Evolutionary conservation across 2,329 filamentous ascomycete genomes (phyloP).

Genomic region (Atkinsonella hypoxylon): DNA sequence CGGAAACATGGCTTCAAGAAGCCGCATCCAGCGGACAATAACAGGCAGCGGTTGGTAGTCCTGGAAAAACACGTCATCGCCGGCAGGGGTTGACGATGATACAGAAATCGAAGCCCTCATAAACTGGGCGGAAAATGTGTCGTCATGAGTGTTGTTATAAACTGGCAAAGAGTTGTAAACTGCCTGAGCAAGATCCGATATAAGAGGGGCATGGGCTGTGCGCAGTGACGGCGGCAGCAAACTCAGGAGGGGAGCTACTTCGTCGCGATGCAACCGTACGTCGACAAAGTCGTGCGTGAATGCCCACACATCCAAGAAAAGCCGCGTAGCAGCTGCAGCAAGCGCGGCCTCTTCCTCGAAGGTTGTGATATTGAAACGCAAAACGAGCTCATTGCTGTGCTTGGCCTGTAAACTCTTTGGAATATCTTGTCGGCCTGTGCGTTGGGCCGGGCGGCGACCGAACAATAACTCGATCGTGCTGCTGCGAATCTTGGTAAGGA

Average conservation of each 20-base stretch:
- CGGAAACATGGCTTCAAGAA: constrained; percentile 83
- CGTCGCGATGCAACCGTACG: constrained; percentile 63
- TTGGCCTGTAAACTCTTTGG: constrained; percentile 25
- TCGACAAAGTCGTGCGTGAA: constrained; percentile 75
- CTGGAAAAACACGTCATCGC: constrained; percentile 76
- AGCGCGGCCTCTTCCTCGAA: constrained; percentile 57
- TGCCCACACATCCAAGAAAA: constrained; percentile 87
- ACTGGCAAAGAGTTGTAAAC: constrained; percentile 45
- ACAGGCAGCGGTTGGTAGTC: constrained; percentile 82
- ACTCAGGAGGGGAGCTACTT: constrained; percentile 65
- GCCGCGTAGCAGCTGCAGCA: constrained; percentile 57
- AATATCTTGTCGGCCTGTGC: constrained; percentile 12
- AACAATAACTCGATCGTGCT: constrained; percentile 37
- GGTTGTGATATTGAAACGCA: constrained; percentile 72
- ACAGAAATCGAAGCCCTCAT: constrained; percentile 9
- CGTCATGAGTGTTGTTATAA: constrained; percentile 5
- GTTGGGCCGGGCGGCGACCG: constrained; percentile 27
- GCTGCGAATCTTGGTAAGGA: constrained; percentile 39
- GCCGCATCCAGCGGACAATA: constrained; percentile 81
- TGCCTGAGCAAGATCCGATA: constrained; percentile 67
- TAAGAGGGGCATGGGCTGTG: constrained; percentile 58
- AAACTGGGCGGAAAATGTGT: not conserved
- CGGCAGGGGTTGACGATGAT: constrained; percentile 21
- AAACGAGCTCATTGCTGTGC: constrained; percentile 74
- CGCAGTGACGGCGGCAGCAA: constrained; percentile 67